Conservation (phyloP, 805 yeast species). For the Clavispora vitiphila region DNA sequence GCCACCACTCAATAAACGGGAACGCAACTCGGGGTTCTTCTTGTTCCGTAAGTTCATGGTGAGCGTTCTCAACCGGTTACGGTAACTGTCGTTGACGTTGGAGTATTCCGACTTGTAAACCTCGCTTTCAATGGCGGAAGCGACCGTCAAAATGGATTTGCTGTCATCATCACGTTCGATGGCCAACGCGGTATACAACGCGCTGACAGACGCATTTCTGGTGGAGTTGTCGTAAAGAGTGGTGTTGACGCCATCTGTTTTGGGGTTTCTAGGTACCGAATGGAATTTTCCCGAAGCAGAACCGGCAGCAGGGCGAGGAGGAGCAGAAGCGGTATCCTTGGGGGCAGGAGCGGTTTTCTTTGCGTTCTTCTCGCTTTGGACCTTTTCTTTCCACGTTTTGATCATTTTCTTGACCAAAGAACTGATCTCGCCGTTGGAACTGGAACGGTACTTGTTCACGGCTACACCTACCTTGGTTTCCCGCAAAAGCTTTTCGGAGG, state of each 20-base stretch:
- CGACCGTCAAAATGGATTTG: conserved; percentile 54
- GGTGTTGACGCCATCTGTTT: conserved; percentile 74
- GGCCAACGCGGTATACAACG: conserved; percentile 85
- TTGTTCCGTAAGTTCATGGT: conserved; percentile 85
- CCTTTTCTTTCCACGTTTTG: conserved; percentile 85
- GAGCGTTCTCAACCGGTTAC: conserved; percentile 79
- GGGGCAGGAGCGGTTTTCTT: conserved; percentile 18
- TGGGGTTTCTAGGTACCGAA: conserved; percentile 64
- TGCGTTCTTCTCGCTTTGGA: conserved; percentile 56
- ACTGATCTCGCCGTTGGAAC: conserved; percentile 61
- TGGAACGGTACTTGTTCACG: conserved; percentile 80
- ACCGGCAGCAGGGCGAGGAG: conserved; percentile 15
- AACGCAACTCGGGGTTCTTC: conserved; percentile 81
- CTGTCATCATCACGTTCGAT: conserved; percentile 63
- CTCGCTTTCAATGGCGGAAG: conserved; percentile 68
- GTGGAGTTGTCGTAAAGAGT: conserved; percentile 68
- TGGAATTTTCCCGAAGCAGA: conserved; percentile 34
- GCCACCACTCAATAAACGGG: conserved; percentile 60
- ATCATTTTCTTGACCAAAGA: conserved; percentile 77
- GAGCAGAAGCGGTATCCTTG: conserved; percentile 5
- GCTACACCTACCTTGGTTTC: conserved; percentile 97
- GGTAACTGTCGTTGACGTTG: conserved; percentile 56
- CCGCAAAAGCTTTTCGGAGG: conserved; percentile 79
- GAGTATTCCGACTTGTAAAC: conserved; percentile 59
- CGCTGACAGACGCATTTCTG: conserved; percentile 78